Conservation (phyloP, 495 filamentous ascomycete genomes). For the Bacidia gigantensis region DNA sequence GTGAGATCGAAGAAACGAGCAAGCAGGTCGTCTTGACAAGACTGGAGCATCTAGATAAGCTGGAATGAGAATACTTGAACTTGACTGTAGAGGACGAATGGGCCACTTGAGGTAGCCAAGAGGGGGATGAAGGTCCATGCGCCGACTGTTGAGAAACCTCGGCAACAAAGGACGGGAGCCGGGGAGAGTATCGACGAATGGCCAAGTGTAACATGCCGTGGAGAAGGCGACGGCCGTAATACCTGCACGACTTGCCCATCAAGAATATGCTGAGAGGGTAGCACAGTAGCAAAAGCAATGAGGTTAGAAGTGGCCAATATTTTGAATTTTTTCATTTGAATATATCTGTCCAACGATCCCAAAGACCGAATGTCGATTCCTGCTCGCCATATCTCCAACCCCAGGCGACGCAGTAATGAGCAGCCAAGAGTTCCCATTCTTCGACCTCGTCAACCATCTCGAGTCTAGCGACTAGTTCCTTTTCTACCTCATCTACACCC, state of each 20-base stretch:
- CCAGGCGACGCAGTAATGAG: constrained; percentile 86
- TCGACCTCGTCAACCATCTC: constrained; percentile 94
- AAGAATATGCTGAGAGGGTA: too few species aligned
- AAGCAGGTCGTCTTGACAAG: constrained; percentile 94
- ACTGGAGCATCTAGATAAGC: constrained; percentile 89
- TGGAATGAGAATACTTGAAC: constrained; percentile 49
- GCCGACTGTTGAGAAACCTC: too few species aligned
- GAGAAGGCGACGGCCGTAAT: too few species aligned
- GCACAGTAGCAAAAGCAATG: too few species aligned
- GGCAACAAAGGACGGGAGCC: too few species aligned
- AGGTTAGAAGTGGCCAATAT: too few species aligned
- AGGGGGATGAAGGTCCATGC: too few species aligned
- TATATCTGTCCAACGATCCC: constrained; percentile 27
- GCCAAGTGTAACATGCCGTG: too few species aligned
- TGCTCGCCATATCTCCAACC: constrained; percentile 39
- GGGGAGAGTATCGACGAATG: too few species aligned
- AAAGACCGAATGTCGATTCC: constrained; percentile 15
- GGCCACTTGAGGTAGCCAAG: too few species aligned
- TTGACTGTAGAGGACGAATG: background rate
- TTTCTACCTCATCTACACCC: constrained; percentile 63
- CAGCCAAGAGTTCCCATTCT: constrained; percentile 78
- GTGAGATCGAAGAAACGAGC: constrained; percentile 95
- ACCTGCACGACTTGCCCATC: too few species aligned
- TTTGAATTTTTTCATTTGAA: background rate
- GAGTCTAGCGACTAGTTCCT: constrained; percentile 58